Percentiles rank a stretch among this genome's conserved stretches.
Conservation (phyloP, 2,329 filamentous ascomycete genomes). For the Elsinoe ampelina region DNA sequence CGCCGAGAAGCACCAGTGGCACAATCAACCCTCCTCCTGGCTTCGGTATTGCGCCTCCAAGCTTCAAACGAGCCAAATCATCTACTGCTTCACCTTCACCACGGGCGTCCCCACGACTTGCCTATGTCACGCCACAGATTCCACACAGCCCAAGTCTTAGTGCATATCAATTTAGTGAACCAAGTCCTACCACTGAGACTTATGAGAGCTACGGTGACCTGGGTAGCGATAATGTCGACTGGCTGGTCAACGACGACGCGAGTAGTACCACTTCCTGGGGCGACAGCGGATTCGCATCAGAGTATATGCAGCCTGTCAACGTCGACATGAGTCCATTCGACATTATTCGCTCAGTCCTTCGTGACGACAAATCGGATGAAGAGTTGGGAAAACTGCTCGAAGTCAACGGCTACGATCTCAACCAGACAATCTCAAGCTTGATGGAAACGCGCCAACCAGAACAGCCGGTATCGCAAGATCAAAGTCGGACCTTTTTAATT, state of each 20-base stretch:
- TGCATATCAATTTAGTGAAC: constrained; percentile 89
- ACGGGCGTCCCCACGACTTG: constrained; percentile 81
- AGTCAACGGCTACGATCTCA: constrained; percentile 83
- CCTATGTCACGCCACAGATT: constrained; percentile 79
- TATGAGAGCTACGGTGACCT: constrained; percentile 89
- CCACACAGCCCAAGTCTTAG: constrained; percentile 91
- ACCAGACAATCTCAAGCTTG: constrained; percentile 78
- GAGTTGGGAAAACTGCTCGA: constrained; percentile 90
- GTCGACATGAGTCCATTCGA: constrained; percentile 96
- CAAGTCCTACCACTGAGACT: constrained; percentile 69
- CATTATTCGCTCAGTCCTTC: constrained; percentile 89
- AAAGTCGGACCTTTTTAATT: constrained; percentile 61
- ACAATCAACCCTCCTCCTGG: constrained; percentile 79
- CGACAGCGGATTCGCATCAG: constrained; percentile 67
- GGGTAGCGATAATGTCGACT: constrained; percentile 90
- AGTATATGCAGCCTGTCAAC: constrained; percentile 60
- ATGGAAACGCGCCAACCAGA: constrained; percentile 50
- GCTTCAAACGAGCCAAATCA: constrained; percentile 67
- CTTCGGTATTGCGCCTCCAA: constrained; percentile 61
- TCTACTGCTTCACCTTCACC: constrained; percentile 80
- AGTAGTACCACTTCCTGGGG: constrained; percentile 71
- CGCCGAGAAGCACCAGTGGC: constrained; percentile 64
- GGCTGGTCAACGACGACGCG: constrained; percentile 78
- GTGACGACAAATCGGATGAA: constrained; percentile 80
- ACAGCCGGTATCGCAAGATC: constrained; percentile 38